Evolutionary conservation across 768 basidiomycete species (phyloP).

Genomic region (Podaxis sp.): DNA sequence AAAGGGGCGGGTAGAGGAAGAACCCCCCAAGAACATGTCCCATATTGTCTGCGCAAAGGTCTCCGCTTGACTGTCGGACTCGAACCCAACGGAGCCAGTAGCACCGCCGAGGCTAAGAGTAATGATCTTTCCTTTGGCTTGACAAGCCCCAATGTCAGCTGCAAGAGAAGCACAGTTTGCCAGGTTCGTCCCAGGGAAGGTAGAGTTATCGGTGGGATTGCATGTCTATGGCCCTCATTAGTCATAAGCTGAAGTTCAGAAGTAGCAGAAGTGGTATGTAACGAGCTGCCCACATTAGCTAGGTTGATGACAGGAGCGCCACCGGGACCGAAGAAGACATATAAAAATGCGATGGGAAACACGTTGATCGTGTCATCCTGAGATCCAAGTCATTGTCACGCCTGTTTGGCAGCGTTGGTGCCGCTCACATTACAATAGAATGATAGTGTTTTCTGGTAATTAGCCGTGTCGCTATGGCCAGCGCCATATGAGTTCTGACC

Average conservation of each 20-base stretch:
- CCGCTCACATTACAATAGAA: conserved; percentile 60
- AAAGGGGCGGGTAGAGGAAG: conserved; percentile 63
- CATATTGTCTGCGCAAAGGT: conserved; percentile 69
- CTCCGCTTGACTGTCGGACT: conserved; percentile 54
- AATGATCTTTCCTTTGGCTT: conserved; percentile 61
- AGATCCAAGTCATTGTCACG: neutral
- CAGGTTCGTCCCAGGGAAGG: conserved; percentile 62
- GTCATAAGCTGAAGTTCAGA: neutral
- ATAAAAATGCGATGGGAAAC: conserved; percentile 68
- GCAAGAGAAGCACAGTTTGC: conserved; percentile 63
- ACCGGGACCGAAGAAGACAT: conserved; percentile 64
- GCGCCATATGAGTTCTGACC: conserved; percentile 78
- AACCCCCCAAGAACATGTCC: conserved; percentile 67
- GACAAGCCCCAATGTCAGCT: conserved; percentile 62
- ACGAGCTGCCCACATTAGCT: conserved; percentile 50
- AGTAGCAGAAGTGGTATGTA: neutral
- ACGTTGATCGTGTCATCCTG: conserved; percentile 69
- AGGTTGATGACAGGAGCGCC: conserved; percentile 65
- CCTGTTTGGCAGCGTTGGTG: neutral
- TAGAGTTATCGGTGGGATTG: conserved; percentile 51
- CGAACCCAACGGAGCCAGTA: conserved; percentile 60
- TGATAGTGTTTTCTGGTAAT: conserved; percentile 61
- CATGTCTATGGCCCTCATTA: conserved; percentile 47
- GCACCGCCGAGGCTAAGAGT: conserved; percentile 63
- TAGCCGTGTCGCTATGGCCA: conserved; percentile 44